Percentiles rank a stretch among this genome's conserved stretches.
Evolutionary conservation across 352 stramenopile species (phyloP).

Genomic region (Pythium insidiosum): DNA sequence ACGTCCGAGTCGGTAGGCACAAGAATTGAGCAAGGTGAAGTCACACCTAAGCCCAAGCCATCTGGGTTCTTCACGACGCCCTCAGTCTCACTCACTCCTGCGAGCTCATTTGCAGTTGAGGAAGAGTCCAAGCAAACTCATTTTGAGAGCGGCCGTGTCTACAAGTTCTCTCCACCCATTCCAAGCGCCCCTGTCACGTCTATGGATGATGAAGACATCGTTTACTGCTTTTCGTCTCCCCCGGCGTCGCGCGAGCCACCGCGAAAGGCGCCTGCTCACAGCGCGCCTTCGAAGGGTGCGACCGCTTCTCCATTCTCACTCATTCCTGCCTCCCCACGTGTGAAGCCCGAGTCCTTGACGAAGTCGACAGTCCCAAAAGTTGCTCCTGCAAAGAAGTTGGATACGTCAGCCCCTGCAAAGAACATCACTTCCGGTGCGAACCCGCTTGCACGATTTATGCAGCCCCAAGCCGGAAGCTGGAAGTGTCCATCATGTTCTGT

Average conservation of each 20-base stretch:
- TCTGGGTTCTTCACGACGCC: too few species aligned
- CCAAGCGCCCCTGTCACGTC: too few species aligned
- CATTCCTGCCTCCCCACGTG: constrained; percentile 53
- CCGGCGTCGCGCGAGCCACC: constrained; percentile 50
- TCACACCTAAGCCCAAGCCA: too few species aligned
- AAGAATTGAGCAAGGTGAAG: too few species aligned
- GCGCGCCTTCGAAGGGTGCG: constrained; percentile 5
- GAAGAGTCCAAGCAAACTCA: too few species aligned
- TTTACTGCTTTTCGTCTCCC: constrained; percentile 59
- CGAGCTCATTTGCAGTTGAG: too few species aligned
- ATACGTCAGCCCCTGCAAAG: too few species aligned
- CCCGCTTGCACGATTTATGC: constrained; percentile 17
- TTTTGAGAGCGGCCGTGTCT: too few species aligned
- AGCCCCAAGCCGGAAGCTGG: constrained; percentile 44
- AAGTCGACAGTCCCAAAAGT: constrained; percentile 20
- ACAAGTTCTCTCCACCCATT: too few species aligned
- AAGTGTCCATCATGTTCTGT: constrained; percentile 72
- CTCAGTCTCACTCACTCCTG: too few species aligned
- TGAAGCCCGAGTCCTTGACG: constrained; percentile 29
- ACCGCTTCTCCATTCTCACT: constrained; percentile 49
- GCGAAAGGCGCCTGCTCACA: constrained; percentile 21
- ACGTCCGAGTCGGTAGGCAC: too few species aligned
- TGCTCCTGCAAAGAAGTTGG: too few species aligned
- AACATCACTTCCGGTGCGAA: constrained; percentile 23
- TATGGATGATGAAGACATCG: constrained; percentile 25